phyloP scores from a whole-genome alignment of 352 stramenopile species.

The Thalassiosira mediterranea region DNA sequence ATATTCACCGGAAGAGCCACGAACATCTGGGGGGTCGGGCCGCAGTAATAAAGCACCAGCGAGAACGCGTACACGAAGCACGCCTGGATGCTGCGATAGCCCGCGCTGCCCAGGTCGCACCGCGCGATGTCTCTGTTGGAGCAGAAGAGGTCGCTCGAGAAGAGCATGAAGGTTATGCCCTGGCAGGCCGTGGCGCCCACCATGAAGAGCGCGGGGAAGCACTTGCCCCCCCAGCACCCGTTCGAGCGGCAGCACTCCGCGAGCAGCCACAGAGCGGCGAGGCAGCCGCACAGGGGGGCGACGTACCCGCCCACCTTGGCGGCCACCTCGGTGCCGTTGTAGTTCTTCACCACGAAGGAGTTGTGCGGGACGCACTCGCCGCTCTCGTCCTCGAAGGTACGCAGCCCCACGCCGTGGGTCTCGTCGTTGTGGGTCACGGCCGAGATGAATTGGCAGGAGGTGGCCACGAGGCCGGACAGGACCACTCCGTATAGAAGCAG shows the following conservation, averaged over 20 bases:
- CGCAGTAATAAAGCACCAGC: conserved; percentile 37
- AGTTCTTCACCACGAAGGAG: conserved; percentile 41
- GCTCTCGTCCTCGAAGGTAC: conserved; percentile 37
- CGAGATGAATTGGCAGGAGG: conserved; percentile 47
- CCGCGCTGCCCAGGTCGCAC: conserved; percentile 38
- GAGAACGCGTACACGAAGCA: conserved; percentile 36
- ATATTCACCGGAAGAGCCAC: conserved; percentile 15
- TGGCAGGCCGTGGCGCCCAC: conserved; percentile 25
- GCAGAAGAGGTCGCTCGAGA: conserved; percentile 49
- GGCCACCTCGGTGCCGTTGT: conserved; percentile 54
- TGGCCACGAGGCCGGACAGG: conserved; percentile 33
- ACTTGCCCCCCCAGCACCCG: conserved; percentile 41
- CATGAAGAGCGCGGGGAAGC: conserved; percentile 29
- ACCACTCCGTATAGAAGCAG: conserved; percentile 42
- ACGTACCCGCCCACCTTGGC: conserved; percentile 42
- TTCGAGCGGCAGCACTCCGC: conserved; percentile 31
- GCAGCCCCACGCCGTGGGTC: conserved; percentile 45
- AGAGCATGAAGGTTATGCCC: conserved; percentile 52
- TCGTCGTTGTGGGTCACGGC: conserved; percentile 24
- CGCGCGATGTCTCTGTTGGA: conserved; percentile 36
- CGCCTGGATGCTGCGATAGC: conserved; percentile 46
- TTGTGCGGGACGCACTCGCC: conserved; percentile 39
- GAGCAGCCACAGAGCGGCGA: conserved; percentile 16
- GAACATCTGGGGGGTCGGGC: conserved; percentile 29
- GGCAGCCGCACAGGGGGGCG: conserved; percentile 16